Conservation (phyloP, 2,329 filamentous ascomycete species). For the Aspergillus melleus region DNA sequence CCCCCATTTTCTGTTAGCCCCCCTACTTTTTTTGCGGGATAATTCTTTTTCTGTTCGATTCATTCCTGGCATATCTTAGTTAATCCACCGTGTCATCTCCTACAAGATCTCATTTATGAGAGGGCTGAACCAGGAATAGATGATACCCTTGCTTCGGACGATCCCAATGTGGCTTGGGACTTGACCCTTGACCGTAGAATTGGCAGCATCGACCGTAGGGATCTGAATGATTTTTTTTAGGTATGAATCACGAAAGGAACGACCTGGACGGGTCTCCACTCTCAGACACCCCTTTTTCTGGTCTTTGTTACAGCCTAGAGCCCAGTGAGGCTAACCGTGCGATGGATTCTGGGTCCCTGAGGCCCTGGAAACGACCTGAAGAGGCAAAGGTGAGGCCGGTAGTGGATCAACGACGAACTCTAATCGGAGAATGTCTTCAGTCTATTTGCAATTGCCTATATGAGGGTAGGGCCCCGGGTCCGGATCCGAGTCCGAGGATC, state of each 20-base stretch:
- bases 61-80: neutral
- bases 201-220: neutral
- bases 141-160: neutral
- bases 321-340: neutral
- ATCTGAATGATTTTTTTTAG: neutral
- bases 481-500: neutral
- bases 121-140: neutral
- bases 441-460: neutral
- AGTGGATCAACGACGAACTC: no score
- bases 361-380: neutral
- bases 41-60: neutral
- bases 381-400: no score
- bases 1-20: conserved; percentile 1
- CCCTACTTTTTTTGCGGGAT: neutral
- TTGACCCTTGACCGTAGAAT: neutral
- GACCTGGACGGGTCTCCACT: neutral
- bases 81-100: neutral
- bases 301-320: neutral
- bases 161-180: neutral
- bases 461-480: neutral
- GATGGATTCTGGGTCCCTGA: neutral
- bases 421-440: no score
- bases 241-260: neutral
- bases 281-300: neutral
- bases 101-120: neutral